Evolutionary conservation across 306 rosid species (phyloP).

Genomic region (Vigna angularis): DNA sequence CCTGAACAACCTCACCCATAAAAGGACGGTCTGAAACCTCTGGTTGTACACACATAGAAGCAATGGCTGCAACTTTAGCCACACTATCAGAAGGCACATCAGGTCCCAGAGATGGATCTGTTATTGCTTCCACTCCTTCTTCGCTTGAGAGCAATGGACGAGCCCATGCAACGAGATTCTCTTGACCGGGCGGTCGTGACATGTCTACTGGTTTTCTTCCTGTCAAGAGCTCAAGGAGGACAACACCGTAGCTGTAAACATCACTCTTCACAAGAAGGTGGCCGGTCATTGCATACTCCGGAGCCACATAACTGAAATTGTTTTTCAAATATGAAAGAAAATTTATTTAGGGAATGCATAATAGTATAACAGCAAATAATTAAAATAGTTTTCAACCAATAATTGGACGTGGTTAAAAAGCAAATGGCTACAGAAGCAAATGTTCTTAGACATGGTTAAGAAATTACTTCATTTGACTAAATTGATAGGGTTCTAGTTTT

Average conservation of each 20-base stretch:
- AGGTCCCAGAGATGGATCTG: conserved; percentile 68
- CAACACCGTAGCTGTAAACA: conserved; percentile 97
- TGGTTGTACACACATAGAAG: conserved; percentile 98
- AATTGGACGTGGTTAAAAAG: neutral
- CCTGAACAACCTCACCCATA: conserved; percentile 99
- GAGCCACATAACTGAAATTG: conserved; percentile 85
- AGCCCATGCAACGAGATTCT: conserved; percentile 93
- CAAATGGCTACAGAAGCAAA: neutral
- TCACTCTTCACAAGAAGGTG: conserved; percentile 98
- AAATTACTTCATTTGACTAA: neutral
- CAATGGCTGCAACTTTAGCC: conserved; percentile 96
- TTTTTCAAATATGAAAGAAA: conserved; percentile 37
- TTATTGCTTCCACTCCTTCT: conserved; percentile 74
- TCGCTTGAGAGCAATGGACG: conserved; percentile 83
- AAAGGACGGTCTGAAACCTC: conserved; percentile 94
- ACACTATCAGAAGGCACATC: conserved; percentile 68
- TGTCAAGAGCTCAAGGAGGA: conserved; percentile 87
- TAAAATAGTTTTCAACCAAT: neutral
- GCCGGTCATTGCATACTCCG: conserved; percentile 98
- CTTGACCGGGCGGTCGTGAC: conserved; percentile 94
- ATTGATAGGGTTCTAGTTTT: conserved; percentile 5
- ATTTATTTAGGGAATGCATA: conserved; percentile 20
- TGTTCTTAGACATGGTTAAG: neutral
- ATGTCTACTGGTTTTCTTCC: conserved; percentile 96
- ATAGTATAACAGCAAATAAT: conserved; percentile 28